Conservation (phyloP, 257 asterid genomes). For the Cynanchum wilfordii region DNA sequence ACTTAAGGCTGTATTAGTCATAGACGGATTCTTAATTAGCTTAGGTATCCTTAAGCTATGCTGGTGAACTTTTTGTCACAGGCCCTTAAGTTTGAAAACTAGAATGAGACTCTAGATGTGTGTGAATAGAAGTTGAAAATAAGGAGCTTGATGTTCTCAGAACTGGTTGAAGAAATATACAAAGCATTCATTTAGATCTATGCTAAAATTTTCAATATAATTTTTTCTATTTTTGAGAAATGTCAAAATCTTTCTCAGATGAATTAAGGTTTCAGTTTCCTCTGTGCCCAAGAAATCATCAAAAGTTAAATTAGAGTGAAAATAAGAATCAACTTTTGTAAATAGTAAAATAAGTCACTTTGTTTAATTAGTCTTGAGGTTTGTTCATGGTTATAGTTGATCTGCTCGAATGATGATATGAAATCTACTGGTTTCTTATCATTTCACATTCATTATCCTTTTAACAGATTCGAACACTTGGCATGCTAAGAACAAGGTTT, state of each 20-base stretch:
- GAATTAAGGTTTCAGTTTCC: neutral
- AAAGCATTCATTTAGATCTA: neutral
- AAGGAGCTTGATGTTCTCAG: neutral
- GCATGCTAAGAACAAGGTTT: slow-evolving; percentile 92
- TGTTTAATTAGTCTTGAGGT: neutral
- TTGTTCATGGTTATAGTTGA: neutral
- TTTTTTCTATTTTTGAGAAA: no score
- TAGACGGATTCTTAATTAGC: neutral
- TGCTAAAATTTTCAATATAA: neutral
- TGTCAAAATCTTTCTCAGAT: neutral
- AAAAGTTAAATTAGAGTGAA: neutral
- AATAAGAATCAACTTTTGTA: neutral
- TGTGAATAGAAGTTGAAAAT: neutral
- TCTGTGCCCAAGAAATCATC: neutral
- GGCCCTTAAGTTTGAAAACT: neutral
- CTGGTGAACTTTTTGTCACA: neutral
- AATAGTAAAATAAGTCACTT: neutral
- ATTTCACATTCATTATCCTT: slow-evolving; percentile 20
- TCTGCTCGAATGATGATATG: neutral
- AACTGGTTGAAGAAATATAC: neutral
- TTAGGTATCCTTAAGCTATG: neutral
- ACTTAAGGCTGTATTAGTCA: neutral
- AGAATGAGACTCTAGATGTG: neutral
- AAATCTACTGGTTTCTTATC: slow-evolving; percentile 7
- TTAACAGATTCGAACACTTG: slow-evolving; percentile 85